phyloP scores from a whole-genome alignment of 2,329 filamentous ascomycete species.

The Aspergillus nomiae region DNA sequence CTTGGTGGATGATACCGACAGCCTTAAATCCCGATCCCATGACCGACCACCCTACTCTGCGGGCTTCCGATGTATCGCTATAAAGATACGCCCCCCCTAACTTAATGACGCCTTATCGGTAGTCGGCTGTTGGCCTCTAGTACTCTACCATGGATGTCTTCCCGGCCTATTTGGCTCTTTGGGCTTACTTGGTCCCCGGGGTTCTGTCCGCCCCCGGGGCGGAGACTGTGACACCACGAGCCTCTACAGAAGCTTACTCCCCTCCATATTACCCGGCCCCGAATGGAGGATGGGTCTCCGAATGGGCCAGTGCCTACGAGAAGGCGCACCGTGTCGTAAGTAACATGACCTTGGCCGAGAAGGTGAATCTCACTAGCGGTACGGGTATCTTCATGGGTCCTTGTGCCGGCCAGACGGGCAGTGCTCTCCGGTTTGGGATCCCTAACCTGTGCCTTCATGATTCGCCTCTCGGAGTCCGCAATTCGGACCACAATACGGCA shows the following conservation, averaged over 20 bases:
- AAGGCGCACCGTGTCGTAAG: conserved; percentile 70
- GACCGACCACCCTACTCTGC: neutral
- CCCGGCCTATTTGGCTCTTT: neutral
- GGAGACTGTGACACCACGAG: conserved; percentile 19
- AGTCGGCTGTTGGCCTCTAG: neutral
- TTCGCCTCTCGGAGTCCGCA: conserved; percentile 69
- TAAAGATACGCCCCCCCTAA: neutral
- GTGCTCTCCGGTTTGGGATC: conserved; percentile 69
- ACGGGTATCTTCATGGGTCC: conserved; percentile 72
- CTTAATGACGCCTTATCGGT: neutral
- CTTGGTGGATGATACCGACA: neutral
- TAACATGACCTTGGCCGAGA: conserved; percentile 78
- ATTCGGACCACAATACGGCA: conserved; percentile 73
- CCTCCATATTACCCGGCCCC: conserved; percentile 73
- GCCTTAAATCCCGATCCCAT: neutral
- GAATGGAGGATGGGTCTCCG: conserved; percentile 68
- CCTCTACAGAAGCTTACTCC: conserved; percentile 30
- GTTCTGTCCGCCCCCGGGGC: conserved; percentile 9
- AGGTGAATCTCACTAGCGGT: conserved; percentile 74
- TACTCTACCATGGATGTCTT: conserved; percentile 12
- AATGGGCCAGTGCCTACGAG: conserved; percentile 70
- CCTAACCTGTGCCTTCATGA: conserved; percentile 73
- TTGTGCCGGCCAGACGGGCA: conserved; percentile 77
- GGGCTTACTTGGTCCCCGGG: conserved; percentile 9
- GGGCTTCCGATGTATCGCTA: neutral